phyloP scores from a whole-genome alignment of 345 rosid species.

The Psidium friedrichsthalianum region DNA sequence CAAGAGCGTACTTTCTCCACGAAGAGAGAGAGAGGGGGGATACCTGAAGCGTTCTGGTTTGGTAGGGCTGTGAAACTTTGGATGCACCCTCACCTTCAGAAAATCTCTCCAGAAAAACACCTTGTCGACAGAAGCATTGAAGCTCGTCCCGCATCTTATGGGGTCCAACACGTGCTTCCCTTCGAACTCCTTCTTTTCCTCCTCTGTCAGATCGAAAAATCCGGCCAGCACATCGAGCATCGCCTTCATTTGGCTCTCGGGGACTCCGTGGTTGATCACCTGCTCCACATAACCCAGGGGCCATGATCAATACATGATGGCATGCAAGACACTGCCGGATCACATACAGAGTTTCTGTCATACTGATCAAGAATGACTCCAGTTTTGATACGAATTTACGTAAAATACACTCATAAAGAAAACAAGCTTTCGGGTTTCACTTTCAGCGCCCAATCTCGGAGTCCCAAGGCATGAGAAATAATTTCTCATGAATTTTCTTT shows the following conservation, averaged over 20 bases:
- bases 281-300: background rate
- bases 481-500: background rate
- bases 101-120: conserved; percentile 42
- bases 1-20: background rate
- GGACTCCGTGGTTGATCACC: conserved; percentile 47
- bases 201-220: conserved; percentile 36
- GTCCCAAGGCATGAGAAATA: background rate
- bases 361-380: background rate
- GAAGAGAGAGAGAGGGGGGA: too few species aligned
- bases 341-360: background rate
- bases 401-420: background rate
- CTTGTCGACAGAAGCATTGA: conserved; percentile 29
- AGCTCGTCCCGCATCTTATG: conserved; percentile 45
- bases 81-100: conserved; percentile 32
- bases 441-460: background rate
- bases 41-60: conserved; percentile 37
- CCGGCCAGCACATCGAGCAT: conserved; percentile 13
- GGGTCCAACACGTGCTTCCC: conserved; percentile 44
- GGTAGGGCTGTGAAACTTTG: conserved; percentile 28
- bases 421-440: rapidly evolving
- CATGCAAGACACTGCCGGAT: background rate
- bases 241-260: conserved; percentile 18
- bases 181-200: conserved; percentile 29
- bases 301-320: background rate
- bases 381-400: background rate